These are phyloP conservation scores for Extremus antarcticus DNA, from an alignment of 495 filamentous ascomycete species.

Conservation along the genomic window DNA sequence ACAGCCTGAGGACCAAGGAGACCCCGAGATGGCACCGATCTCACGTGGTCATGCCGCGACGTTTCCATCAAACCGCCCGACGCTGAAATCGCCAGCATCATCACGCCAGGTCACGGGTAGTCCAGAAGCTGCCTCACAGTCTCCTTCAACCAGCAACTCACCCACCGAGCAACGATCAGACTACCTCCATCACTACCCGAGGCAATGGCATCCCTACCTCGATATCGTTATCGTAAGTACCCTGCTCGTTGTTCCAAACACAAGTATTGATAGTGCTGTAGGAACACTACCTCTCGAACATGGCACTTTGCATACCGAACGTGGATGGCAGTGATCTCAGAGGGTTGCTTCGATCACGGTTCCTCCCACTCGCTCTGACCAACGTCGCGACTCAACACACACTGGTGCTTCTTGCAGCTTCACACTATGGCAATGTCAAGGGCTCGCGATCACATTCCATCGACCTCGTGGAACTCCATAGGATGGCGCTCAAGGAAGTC, in stretches of 20 bases:
- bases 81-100: neutral
- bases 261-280: neutral
- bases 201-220: constrained; percentile 13
- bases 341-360: constrained; percentile 34
- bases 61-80: constrained; percentile 3
- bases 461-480: constrained; percentile 11
- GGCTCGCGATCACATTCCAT: constrained; percentile 7
- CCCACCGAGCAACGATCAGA: constrained; percentile 4
- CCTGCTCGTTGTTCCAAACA: neutral
- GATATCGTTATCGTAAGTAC: constrained; percentile 7
- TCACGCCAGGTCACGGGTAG: constrained; percentile 2
- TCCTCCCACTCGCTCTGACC: constrained; percentile 37
- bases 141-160: constrained; percentile 3
- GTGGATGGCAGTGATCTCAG: constrained; percentile 30
- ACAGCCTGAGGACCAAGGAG: neutral
- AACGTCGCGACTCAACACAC: constrained; percentile 36
- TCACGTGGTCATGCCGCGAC: constrained; percentile 2
- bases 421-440: constrained; percentile 30
- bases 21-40: neutral
- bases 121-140: constrained; percentile 9
- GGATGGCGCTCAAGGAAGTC: constrained; percentile 19
- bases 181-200: constrained; percentile 9
- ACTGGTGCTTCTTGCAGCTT: constrained; percentile 35
- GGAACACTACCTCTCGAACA: constrained; percentile 29
- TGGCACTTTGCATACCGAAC: constrained; percentile 39